Base-by-base conservation (phyloP, 176 grass and related monocot species). In the Zoysia pacifica region DNA sequence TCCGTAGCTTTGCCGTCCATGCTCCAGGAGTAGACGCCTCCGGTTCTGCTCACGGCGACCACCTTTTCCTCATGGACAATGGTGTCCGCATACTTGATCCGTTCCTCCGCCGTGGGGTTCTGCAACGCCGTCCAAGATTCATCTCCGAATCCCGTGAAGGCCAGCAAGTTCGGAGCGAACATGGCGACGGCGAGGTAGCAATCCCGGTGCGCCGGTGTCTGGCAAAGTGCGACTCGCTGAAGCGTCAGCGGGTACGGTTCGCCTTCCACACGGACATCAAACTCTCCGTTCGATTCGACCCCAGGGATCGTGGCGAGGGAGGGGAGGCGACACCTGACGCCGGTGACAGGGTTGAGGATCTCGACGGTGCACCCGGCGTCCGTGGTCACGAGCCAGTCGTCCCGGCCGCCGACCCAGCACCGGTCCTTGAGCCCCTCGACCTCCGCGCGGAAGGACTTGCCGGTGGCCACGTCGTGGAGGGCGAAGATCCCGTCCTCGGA, bases 361-460 rank as follows among this genome's bases (percentile, higher is more conserved):
- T 78, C 46, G 37, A 52, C 10, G 62, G 6, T 3, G 61, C 45
- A 50, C 0, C 2, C 3, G 8, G 5, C 0, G 37, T 78, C 75
- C 1, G 10, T 66, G 15, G 75, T 78, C 62, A 66, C 75, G 0
- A 78, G 35, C 62, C 76, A 78, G 15, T 78, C 76, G 48, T 78
- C 62, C 62, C 67, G 66, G 5, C 62, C 76, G 36, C 76, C 76
- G 62, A 78, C 0, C 76, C 75, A 66, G 0, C 47, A 52, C 47
- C 62, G 13, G 47, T 12, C 36, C 73, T 36, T 62, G 11, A 76
- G 0, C 47, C 61, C 8, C 47, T 50, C 47, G 36, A 36, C 36
- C 75, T 50, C 48, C 2, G 36, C 75, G 47, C 18, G 1, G 75
- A 41, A 78, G 1, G 75, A 53, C 35, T 78, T 66, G 8, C 62